Conservation (phyloP, 495 filamentous ascomycete genomes). For the Pseudoneurospora amorphoporcata region DNA sequence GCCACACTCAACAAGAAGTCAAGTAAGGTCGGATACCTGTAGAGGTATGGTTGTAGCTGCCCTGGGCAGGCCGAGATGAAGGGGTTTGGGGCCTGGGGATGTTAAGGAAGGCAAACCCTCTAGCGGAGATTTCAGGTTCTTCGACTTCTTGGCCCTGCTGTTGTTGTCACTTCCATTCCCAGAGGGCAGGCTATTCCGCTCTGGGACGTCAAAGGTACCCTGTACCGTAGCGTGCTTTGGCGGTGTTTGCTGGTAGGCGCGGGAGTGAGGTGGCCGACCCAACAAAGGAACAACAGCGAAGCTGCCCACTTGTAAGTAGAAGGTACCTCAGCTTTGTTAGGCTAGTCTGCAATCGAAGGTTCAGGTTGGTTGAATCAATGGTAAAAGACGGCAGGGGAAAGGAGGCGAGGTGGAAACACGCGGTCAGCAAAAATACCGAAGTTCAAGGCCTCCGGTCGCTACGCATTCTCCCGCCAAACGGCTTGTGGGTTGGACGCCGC, state of each 20-base stretch:
- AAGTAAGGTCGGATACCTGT: not conserved
- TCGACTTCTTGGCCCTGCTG: not conserved
- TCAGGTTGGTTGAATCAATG: not conserved
- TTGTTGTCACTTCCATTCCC: not conserved
- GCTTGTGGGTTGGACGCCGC: not conserved
- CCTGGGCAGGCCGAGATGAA: not conserved
- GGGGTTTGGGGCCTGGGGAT: not conserved
- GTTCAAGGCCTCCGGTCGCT: not conserved
- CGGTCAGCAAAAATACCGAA: not conserved
- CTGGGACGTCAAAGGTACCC: not conserved
- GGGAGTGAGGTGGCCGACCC: not conserved
- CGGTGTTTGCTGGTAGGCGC: not conserved
- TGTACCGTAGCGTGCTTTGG: not conserved
- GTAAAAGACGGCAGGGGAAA: not conserved
- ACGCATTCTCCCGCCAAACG: not conserved
- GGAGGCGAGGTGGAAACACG: not conserved
- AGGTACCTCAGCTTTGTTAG: not conserved
- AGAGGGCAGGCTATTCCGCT: not conserved
- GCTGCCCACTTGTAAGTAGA: not conserved
- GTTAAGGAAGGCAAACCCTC: not conserved
- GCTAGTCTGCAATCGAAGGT: not conserved
- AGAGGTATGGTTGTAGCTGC: not conserved
- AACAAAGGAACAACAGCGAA: not conserved
- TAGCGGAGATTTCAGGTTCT: not conserved
- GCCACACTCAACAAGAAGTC: not conserved